Evolutionary conservation across 305 asterid genomes (phyloP).

Genomic region (Fraxinus sp.): DNA sequence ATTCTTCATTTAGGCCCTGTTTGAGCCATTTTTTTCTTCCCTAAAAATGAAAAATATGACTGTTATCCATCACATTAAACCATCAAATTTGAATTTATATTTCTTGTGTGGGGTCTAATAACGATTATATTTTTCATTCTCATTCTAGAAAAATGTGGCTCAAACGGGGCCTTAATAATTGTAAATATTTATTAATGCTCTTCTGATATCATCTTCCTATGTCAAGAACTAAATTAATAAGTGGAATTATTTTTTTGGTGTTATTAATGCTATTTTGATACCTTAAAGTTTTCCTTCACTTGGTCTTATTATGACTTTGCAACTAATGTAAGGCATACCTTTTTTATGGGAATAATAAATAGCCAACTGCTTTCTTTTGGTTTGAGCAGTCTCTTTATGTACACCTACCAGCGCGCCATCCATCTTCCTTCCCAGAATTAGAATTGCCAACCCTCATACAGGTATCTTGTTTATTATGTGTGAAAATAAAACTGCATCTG

Average conservation of each 20-base stretch:
- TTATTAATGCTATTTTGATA: neutral
- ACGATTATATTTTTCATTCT: no score
- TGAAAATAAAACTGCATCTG: slow-evolving; percentile 17
- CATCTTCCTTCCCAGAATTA: slow-evolving; percentile 85
- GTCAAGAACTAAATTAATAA: neutral
- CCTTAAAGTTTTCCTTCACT: neutral
- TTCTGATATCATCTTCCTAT: neutral
- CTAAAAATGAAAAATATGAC: no score
- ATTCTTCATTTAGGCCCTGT: neutral
- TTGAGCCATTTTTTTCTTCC: no score
- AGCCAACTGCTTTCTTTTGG: slow-evolving; percentile 23
- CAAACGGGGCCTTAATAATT: neutral
- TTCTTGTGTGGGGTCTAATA: no score
- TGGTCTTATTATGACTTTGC: neutral
- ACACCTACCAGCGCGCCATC: slow-evolving; percentile 92
- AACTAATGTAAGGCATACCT: neutral
- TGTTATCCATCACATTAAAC: no score
- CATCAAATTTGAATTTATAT: no score
- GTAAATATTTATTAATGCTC: neutral
- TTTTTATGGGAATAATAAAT: slow-evolving; percentile 20
- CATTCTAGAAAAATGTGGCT: no score
- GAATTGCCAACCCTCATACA: slow-evolving; percentile 93
- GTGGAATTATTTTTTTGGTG: neutral
- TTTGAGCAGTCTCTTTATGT: slow-evolving; percentile 83
- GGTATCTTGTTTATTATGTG: slow-evolving; percentile 41